These are phyloP conservation scores for Wickerhamomyces kurtzmanii DNA, from an alignment of 805 yeast species.

Conservation along the genomic window DNA sequence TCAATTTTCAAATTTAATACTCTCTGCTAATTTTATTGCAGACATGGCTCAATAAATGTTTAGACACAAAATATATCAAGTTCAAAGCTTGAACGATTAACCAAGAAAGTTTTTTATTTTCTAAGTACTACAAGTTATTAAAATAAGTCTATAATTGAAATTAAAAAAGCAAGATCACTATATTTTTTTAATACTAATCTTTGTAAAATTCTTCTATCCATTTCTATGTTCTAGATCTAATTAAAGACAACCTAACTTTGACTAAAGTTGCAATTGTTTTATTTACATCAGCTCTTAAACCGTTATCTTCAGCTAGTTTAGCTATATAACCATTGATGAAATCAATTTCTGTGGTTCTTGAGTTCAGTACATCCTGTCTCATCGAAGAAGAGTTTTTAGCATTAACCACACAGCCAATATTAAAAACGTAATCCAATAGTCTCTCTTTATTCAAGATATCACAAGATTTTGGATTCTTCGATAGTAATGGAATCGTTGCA, in stretches of 20 bases:
- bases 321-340: slow-evolving; percentile 78
- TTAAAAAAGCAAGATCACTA: too few relatives aligned
- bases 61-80: too few relatives aligned
- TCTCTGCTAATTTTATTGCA: too few relatives aligned
- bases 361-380: slow-evolving; percentile 42
- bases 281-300: slow-evolving; percentile 21
- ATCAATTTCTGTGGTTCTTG: slow-evolving; percentile 65
- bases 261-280: slow-evolving; percentile 22
- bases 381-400: slow-evolving; percentile 43
- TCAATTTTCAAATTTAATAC: too few relatives aligned
- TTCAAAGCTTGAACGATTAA: too few relatives aligned
- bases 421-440: slow-evolving; percentile 25
- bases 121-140: too few relatives aligned
- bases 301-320: slow-evolving; percentile 36
- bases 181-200: neutral
- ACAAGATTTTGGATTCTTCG: slow-evolving; percentile 12
- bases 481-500: slow-evolving; percentile 19
- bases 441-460: slow-evolving; percentile 18
- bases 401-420: slow-evolving; percentile 34
- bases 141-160: too few relatives aligned
- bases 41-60: too few relatives aligned
- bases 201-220: neutral
- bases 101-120: too few relatives aligned
- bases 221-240: slow-evolving; percentile 11
- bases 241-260: slow-evolving; percentile 20